Conservation (phyloP, 1,284 basidiomycete species). For the Naganishia cerealis region DNA sequence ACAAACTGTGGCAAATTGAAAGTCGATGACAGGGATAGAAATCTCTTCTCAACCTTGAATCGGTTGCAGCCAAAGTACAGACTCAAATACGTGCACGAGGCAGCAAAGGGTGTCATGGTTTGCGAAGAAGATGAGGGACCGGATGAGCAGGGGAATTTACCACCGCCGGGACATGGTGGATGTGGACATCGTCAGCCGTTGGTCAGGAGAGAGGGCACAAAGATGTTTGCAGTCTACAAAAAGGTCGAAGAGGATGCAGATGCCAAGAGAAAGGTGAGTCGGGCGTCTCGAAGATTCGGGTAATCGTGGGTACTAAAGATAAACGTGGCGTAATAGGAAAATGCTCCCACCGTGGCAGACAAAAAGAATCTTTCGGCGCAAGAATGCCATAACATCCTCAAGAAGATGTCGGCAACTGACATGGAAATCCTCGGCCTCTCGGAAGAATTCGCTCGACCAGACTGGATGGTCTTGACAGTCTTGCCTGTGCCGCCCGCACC, state of each 20-base stretch:
- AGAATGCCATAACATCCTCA: constrained; percentile 87
- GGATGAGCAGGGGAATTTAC: constrained; percentile 61
- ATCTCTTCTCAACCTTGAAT: constrained; percentile 34
- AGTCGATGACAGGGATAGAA: constrained; percentile 69
- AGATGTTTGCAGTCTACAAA: constrained; percentile 95
- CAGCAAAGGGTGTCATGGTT: constrained; percentile 63
- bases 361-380: constrained; percentile 82
- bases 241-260: constrained; percentile 81
- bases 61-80: constrained; percentile 81
- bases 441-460: constrained; percentile 91
- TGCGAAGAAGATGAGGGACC: constrained; percentile 80
- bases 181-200: constrained; percentile 91
- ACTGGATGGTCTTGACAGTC: constrained; percentile 99
- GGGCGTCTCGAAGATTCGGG: background rate
- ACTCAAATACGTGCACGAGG: constrained; percentile 79
- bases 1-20: constrained; percentile 98
- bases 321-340: constrained; percentile 60
- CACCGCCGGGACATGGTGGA: constrained; percentile 74
- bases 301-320: background rate
- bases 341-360: constrained; percentile 82
- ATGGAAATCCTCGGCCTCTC: constrained; percentile 89
- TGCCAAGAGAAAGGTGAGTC: constrained; percentile 36
- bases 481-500: constrained; percentile 97
- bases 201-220: constrained; percentile 91
- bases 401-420: constrained; percentile 88